Percentiles rank a stretch among this genome's conserved stretches.
Evolutionary conservation across 1,284 basidiomycete species (phyloP).

Genomic region (Rhodotorula sp.): DNA sequence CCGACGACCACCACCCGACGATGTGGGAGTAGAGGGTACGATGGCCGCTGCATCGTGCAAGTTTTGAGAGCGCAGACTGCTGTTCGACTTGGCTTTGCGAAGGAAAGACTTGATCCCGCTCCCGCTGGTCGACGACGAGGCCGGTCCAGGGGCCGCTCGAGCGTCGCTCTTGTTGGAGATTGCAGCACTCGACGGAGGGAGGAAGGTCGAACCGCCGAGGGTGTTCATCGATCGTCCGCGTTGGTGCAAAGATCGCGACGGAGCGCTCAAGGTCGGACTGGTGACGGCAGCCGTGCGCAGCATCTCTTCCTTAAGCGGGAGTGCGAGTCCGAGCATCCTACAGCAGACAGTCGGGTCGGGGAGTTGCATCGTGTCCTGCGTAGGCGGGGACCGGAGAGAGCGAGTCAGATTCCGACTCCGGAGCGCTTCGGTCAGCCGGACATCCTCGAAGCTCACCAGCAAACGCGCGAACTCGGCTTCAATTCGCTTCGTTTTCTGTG

Average conservation of each 20-base stretch:
- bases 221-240: slow-evolving; percentile 27
- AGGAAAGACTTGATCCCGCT: slow-evolving; percentile 28
- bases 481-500: slow-evolving; percentile 17
- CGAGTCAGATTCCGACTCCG: too few species aligned
- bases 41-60: neutral
- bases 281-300: slow-evolving; percentile 18
- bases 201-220: neutral
- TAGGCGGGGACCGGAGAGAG: too few species aligned
- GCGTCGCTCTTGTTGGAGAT: neutral
- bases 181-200: neutral
- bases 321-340: slow-evolving; percentile 35
- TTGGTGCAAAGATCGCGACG: slow-evolving; percentile 13
- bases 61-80: slow-evolving; percentile 10
- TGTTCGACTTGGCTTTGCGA: slow-evolving; percentile 34
- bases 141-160: too few species aligned
- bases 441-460: slow-evolving; percentile 11
- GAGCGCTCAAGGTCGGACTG: neutral
- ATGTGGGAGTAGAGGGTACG: neutral
- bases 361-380: slow-evolving; percentile 38
- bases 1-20: neutral
- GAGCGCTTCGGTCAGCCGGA: neutral
- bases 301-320: slow-evolving; percentile 38
- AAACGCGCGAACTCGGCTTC: slow-evolving; percentile 32
- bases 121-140: slow-evolving; percentile 10
- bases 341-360: slow-evolving; percentile 27